Evolutionary conservation across 208 protist species (phyloP).

Genomic region (Strigomonas galati): DNA sequence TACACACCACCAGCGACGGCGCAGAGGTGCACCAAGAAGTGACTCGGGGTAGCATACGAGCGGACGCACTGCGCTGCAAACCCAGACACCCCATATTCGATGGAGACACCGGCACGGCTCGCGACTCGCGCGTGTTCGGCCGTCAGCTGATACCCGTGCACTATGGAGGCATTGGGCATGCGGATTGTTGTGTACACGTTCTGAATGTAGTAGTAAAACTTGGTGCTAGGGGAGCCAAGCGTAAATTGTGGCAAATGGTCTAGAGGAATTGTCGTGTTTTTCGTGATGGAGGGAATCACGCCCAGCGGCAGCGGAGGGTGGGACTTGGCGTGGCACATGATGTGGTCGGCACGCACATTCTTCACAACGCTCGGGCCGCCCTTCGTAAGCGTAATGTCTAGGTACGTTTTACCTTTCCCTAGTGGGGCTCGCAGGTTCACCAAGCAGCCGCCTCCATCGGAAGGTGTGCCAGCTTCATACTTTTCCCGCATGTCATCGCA

Average conservation of each 20-base stretch:
- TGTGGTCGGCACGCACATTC: slow-evolving; percentile 17
- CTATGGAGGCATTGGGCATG: slow-evolving; percentile 15
- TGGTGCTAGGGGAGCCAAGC: neutral
- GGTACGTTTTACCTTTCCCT: neutral
- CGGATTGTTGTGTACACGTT: slow-evolving; percentile 29
- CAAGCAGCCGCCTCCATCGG: slow-evolving; percentile 21
- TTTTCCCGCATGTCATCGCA: neutral
- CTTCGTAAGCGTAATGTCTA: slow-evolving; percentile 22
- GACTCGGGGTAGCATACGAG: slow-evolving; percentile 27
- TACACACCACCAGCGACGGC: slow-evolving; percentile 56
- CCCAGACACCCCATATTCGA: slow-evolving; percentile 21
- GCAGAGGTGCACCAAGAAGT: slow-evolving; percentile 56
- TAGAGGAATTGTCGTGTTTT: neutral
- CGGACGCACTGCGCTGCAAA: slow-evolving; percentile 26
- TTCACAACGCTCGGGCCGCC: slow-evolving; percentile 10
- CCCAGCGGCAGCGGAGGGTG: neutral
- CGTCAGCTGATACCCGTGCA: slow-evolving; percentile 26
- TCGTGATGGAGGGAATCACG: neutral
- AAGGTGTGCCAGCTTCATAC: slow-evolving; percentile 9
- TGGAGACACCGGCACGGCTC: slow-evolving; percentile 21
- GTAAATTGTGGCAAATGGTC: neutral
- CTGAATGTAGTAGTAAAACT: slow-evolving; percentile 27
- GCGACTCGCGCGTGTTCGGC: slow-evolving; percentile 15
- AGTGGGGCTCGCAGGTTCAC: slow-evolving; percentile 19
- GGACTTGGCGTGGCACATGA: slow-evolving; percentile 14